Evolutionary conservation across 805 yeast genomes (phyloP).

Genomic region (Cyberlindnera galapagoensis): DNA sequence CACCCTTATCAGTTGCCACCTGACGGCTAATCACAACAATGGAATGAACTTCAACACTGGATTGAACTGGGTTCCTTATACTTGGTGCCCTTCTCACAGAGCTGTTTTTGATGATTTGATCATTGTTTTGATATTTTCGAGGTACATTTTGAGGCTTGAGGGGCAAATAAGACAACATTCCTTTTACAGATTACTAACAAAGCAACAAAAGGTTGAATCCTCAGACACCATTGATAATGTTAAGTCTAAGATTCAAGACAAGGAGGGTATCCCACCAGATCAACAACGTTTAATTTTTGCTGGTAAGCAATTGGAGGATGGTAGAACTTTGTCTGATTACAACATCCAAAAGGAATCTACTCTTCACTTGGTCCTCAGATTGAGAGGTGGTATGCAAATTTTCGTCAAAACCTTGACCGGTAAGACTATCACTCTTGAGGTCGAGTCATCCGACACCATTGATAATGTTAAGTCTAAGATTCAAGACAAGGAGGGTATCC

Average conservation of each 20-base stretch:
- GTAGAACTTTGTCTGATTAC: conserved; percentile 90
- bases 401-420: conserved; percentile 97
- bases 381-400: conserved; percentile 89
- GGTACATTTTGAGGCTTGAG: too few species aligned
- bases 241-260: conserved; percentile 92
- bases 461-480: conserved; percentile 92
- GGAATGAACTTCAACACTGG: too few species aligned
- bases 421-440: conserved; percentile 93
- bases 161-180: too few species aligned
- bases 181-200: conserved; percentile 2
- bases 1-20: conserved; percentile 13
- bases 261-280: conserved; percentile 96
- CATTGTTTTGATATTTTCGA: too few species aligned
- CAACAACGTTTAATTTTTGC: conserved; percentile 94
- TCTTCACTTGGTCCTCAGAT: conserved; percentile 74
- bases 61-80: too few species aligned
- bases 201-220: conserved; percentile 60
- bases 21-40: too few species aligned
- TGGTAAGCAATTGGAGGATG: conserved; percentile 95
- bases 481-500: conserved; percentile 98
- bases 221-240: conserved; percentile 95
- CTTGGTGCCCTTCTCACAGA: too few species aligned
- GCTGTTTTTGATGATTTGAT: too few species aligned
- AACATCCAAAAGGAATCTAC: conserved; percentile 94
- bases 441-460: conserved; percentile 91